Conservation (phyloP, 2,329 filamentous ascomycete genomes). For the Neospermospora avenae region DNA sequence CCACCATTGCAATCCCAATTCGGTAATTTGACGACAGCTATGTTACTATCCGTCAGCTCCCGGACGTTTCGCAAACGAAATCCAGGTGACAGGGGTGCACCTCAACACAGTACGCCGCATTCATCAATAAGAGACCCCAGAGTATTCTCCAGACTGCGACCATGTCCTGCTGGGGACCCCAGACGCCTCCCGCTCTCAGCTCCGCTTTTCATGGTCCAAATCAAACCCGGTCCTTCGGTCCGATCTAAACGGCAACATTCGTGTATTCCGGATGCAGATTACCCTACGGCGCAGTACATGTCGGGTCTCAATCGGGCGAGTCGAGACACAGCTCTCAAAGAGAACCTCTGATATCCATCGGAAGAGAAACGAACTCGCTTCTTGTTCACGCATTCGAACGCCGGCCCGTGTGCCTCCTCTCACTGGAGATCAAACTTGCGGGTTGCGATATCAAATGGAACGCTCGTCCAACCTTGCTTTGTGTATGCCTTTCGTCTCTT, state of each 20-base stretch:
- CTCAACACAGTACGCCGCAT: not conserved
- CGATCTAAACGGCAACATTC: not conserved
- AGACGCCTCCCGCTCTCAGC: conserved; percentile 1
- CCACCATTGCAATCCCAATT: not conserved
- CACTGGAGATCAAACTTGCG: not conserved
- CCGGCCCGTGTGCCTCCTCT: not conserved
- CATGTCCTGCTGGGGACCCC: conserved; percentile 1
- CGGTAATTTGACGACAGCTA: not conserved
- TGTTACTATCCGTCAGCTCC: not conserved
- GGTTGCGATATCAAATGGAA: not conserved
- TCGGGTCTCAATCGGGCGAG: conserved; percentile 1
- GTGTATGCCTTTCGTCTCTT: not conserved
- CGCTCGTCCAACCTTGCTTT: not conserved
- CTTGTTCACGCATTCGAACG: not conserved
- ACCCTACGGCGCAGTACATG: conserved; percentile 2
- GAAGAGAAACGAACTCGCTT: not conserved
- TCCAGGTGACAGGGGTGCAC: not conserved
- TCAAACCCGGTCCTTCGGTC: conserved; percentile 3
- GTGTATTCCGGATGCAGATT: conserved; percentile 4
- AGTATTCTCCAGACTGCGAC: not conserved
- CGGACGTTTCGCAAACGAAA: not conserved
- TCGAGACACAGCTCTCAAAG: not conserved
- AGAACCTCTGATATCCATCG: not conserved
- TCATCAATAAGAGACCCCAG: not conserved
- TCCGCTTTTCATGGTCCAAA: not conserved